A percentile compares a stretch with the other conserved stretches of the same genome.
Evolutionary conservation across 2,329 filamentous ascomycete species (phyloP).

Genomic region (Beauveria medogensis): DNA sequence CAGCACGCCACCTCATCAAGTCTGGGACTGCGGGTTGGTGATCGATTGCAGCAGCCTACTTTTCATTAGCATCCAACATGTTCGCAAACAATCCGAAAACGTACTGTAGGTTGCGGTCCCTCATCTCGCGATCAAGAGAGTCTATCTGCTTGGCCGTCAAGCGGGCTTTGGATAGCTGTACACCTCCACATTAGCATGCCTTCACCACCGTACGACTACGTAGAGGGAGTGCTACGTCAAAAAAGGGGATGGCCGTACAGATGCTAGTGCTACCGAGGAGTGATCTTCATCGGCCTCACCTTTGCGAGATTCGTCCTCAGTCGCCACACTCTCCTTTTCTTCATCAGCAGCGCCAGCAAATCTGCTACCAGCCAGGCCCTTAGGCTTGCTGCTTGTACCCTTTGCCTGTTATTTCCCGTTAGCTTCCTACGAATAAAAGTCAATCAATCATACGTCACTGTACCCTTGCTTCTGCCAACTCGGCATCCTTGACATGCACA

Average conservation of each 20-base stretch:
- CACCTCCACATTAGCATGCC: constrained; percentile 11
- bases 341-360: constrained; percentile 37
- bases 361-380: constrained; percentile 47
- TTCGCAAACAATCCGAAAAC: constrained; percentile 9
- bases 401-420: constrained; percentile 31
- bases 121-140: constrained; percentile 48
- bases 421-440: not conserved
- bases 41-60: constrained; percentile 16
- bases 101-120: constrained; percentile 43
- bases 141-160: constrained; percentile 41
- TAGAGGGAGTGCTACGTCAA: constrained; percentile 26
- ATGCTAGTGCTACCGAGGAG: constrained; percentile 58
- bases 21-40: constrained; percentile 12
- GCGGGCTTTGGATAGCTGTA: constrained; percentile 37
- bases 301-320: constrained; percentile 36
- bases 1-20: not conserved
- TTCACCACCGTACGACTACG: not conserved
- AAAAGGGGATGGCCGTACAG: constrained; percentile 51
- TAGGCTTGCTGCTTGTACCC: constrained; percentile 33
- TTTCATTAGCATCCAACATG: not conserved
- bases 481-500: constrained; percentile 55
- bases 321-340: constrained; percentile 22
- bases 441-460: constrained; percentile 4
- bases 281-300: constrained; percentile 55
- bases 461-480: constrained; percentile 55